These are phyloP conservation scores for Talaromyces nanjingensis DNA, from an alignment of 495 filamentous ascomycete genomes.

Conservation along the genomic window DNA sequence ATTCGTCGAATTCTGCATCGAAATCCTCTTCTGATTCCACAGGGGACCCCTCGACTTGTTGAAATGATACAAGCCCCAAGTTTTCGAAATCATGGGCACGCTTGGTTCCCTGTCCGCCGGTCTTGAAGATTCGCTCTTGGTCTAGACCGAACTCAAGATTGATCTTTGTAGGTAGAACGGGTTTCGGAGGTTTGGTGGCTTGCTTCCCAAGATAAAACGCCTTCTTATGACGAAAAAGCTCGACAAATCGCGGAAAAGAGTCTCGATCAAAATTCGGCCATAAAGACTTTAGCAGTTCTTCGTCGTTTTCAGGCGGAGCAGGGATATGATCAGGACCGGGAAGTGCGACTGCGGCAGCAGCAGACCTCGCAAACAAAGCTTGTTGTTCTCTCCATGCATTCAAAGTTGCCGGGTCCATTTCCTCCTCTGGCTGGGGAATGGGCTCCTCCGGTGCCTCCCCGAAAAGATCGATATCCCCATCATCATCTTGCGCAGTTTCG, in stretches of 20 bases:
- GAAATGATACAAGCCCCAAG: constrained; percentile 49
- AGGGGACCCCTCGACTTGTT: constrained; percentile 47
- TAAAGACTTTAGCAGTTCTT: constrained; percentile 60
- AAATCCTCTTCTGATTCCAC: constrained; percentile 51
- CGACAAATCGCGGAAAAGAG: constrained; percentile 58
- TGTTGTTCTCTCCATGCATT: constrained; percentile 46
- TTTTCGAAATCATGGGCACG: constrained; percentile 48
- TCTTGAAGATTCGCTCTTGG: constrained; percentile 70
- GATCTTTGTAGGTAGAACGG: constrained; percentile 77
- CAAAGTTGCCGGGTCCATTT: constrained; percentile 39
- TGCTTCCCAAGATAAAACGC: constrained; percentile 63
- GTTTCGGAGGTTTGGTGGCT: constrained; percentile 68
- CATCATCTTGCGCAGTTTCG: constrained; percentile 26
- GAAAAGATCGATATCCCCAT: constrained; percentile 23
- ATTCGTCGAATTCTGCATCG: constrained; percentile 51
- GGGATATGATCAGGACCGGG: constrained; percentile 38
- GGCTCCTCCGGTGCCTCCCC: constrained; percentile 18
- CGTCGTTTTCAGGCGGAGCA: constrained; percentile 52
- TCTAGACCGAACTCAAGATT: constrained; percentile 76
- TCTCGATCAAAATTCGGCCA: constrained; percentile 67
- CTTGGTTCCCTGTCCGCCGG: constrained; percentile 52
- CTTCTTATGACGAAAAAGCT: constrained; percentile 66
- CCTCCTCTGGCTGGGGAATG: constrained; percentile 24
- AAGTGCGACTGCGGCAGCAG: constrained; percentile 9
- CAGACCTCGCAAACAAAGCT: constrained; percentile 44